phyloP scores from a whole-genome alignment of 768 basidiomycete genomes.

The Xerocomus spinulosus region DNA sequence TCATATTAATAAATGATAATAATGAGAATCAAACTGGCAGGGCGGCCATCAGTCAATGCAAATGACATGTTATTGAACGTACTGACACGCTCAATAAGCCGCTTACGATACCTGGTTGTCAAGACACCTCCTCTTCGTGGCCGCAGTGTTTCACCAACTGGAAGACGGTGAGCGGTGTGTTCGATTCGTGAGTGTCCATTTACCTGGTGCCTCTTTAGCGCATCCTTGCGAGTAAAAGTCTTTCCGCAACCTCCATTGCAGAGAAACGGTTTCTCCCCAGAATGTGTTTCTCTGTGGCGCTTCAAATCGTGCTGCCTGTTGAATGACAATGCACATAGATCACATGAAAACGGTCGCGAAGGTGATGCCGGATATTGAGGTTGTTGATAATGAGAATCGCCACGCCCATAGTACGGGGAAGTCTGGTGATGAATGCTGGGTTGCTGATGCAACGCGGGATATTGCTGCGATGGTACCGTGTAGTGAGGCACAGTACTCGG shows the following conservation, averaged over 20 bases:
- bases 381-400: constrained; percentile 19
- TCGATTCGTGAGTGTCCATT: constrained; percentile 18
- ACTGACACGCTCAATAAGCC: constrained; percentile 13
- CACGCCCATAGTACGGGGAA: constrained; percentile 35
- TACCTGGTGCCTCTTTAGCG: constrained; percentile 82
- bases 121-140: constrained; percentile 49
- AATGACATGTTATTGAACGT: constrained; percentile 9
- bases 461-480: constrained; percentile 26
- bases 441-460: constrained; percentile 26
- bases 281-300: constrained; percentile 79
- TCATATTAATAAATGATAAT: constrained; percentile 24
- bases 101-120: constrained; percentile 19
- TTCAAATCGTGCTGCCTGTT: constrained; percentile 84
- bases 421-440: constrained; percentile 16
- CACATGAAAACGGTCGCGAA: constrained; percentile 59
- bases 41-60: constrained; percentile 18
- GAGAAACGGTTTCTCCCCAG: constrained; percentile 77
- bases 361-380: constrained; percentile 57
- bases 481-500: constrained; percentile 32
- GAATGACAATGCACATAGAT: constrained; percentile 76
- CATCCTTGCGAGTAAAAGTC: constrained; percentile 84
- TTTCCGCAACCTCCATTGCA: constrained; percentile 85
- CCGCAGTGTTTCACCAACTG: constrained; percentile 80
- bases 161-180: constrained; percentile 13
- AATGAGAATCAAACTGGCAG: constrained; percentile 21